Percentiles rank a stretch among this genome's conserved stretches.
phyloP scores from a whole-genome alignment of 2,329 filamentous ascomycete species.

The Aspergillus nomiae region DNA sequence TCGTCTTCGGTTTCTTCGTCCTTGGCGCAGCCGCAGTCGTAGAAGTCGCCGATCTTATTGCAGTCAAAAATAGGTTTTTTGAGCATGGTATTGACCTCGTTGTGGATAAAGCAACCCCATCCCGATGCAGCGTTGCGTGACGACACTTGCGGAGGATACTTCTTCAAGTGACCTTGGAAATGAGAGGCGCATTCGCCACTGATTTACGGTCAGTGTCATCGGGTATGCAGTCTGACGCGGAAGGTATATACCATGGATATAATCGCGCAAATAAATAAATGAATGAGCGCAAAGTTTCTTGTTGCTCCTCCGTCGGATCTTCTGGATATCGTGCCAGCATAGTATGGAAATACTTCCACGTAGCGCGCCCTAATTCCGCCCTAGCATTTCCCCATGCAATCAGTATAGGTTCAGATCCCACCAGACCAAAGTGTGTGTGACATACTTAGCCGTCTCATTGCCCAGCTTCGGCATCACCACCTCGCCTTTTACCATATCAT shows the following conservation, averaged over 20 bases:
- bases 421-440: background rate
- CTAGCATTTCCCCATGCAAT: slow-evolving; percentile 31
- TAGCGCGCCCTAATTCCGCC: slow-evolving; percentile 65
- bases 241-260: slow-evolving; percentile 59
- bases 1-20: slow-evolving; percentile 44
- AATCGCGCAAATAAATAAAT: slow-evolving; percentile 66
- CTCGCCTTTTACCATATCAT: slow-evolving; percentile 44
- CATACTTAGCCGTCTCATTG: slow-evolving; percentile 53
- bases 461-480: slow-evolving; percentile 51
- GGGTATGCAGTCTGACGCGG: background rate
- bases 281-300: slow-evolving; percentile 60
- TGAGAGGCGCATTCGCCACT: slow-evolving; percentile 67
- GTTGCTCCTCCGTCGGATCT: slow-evolving; percentile 62
- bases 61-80: slow-evolving; percentile 65
- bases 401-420: background rate
- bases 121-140: slow-evolving; percentile 63
- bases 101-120: slow-evolving; percentile 69
- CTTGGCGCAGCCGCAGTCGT: slow-evolving; percentile 66
- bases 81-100: slow-evolving; percentile 65
- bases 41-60: slow-evolving; percentile 65
- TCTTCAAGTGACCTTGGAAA: slow-evolving; percentile 62
- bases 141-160: slow-evolving; percentile 66
- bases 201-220: slow-evolving; percentile 12
- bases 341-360: slow-evolving; percentile 68
- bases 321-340: slow-evolving; percentile 68